These are phyloP conservation scores for Phytopythium vexans DNA, from an alignment of 352 stramenopile genomes.

Conservation along the genomic window DNA sequence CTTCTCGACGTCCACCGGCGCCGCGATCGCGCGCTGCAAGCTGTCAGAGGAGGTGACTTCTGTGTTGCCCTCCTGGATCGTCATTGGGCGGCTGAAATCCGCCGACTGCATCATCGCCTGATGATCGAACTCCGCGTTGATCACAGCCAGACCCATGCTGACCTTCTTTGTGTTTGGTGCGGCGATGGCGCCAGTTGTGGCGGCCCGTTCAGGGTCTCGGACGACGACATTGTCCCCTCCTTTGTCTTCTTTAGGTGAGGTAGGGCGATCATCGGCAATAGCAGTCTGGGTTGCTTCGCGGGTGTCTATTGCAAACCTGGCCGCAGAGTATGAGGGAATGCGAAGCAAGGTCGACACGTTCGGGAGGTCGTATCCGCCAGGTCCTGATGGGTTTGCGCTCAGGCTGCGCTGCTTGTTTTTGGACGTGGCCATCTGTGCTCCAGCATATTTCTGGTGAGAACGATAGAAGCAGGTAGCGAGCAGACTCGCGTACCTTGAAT, in stretches of 20 bases:
- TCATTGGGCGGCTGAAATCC: no score
- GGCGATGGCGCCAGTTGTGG: neutral
- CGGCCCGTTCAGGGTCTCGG: no score
- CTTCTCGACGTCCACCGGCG: neutral
- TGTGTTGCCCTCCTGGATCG: neutral
- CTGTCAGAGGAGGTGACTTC: neutral
- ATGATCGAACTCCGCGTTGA: conserved; percentile 17
- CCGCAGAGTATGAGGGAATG: neutral
- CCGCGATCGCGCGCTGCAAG: no score
- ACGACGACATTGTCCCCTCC: no score
- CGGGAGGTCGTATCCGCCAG: neutral
- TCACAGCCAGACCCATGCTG: conserved; percentile 19
- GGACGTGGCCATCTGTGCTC: conserved; percentile 17
- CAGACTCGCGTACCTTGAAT: conserved; percentile 25
- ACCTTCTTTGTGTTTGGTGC: conserved; percentile 14
- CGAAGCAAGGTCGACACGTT: conserved; percentile 4
- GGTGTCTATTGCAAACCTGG: conserved; percentile 4
- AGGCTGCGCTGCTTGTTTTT: conserved; percentile 31
- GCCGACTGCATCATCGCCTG: neutral
- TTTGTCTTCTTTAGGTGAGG: neutral
- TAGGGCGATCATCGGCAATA: no score
- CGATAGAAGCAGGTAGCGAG: neutral
- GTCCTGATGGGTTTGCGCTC: conserved; percentile 16
- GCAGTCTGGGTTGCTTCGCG: neutral
- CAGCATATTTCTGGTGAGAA: neutral